These are phyloP conservation scores for Neofusicoccum kwambonambiense DNA, from an alignment of 2,329 filamentous ascomycete species.

Conservation along the genomic window DNA sequence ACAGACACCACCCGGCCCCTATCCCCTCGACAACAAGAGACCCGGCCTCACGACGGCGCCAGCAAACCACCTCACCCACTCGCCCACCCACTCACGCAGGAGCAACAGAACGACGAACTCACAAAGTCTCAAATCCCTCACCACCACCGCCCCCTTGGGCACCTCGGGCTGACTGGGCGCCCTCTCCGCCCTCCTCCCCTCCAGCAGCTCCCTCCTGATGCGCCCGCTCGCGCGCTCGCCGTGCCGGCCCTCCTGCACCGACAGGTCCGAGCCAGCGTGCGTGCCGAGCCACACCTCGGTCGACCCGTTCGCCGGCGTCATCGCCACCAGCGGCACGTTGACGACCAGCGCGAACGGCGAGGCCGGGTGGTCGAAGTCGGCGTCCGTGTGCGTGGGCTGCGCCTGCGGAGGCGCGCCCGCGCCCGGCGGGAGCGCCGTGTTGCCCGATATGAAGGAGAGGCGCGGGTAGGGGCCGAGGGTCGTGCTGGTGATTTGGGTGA, in stretches of 20 bases:
- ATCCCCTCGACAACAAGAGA: too few species aligned
- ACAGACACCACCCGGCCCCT: too few species aligned
- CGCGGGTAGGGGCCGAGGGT: slow-evolving; percentile 56
- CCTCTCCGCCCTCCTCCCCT: slow-evolving; percentile 36
- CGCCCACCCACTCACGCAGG: too few species aligned
- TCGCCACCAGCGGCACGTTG: slow-evolving; percentile 54
- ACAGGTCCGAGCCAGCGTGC: slow-evolving; percentile 38
- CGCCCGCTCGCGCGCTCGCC: slow-evolving; percentile 54
- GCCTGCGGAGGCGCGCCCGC: slow-evolving; percentile 33
- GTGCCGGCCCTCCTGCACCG: slow-evolving; percentile 50
- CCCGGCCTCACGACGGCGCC: too few species aligned
- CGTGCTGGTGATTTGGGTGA: slow-evolving; percentile 56
- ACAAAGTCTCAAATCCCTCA: slow-evolving; percentile 59
- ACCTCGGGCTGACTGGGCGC: slow-evolving; percentile 53
- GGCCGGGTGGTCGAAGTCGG: slow-evolving; percentile 56
- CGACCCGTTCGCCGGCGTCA: slow-evolving; percentile 53
- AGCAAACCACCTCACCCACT: too few species aligned
- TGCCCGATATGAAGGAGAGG: slow-evolving; percentile 60
- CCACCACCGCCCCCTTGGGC: slow-evolving; percentile 55
- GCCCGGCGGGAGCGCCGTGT: slow-evolving; percentile 55
- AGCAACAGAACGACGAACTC: not conserved
- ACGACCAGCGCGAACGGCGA: slow-evolving; percentile 57
- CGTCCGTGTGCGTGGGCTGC: slow-evolving; percentile 60
- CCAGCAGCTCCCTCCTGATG: slow-evolving; percentile 46
- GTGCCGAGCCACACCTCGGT: slow-evolving; percentile 63